A percentile compares a stretch with the other conserved stretches of the same genome.
Conservation (phyloP, 768 basidiomycete species). For the Suillus sp. region DNA sequence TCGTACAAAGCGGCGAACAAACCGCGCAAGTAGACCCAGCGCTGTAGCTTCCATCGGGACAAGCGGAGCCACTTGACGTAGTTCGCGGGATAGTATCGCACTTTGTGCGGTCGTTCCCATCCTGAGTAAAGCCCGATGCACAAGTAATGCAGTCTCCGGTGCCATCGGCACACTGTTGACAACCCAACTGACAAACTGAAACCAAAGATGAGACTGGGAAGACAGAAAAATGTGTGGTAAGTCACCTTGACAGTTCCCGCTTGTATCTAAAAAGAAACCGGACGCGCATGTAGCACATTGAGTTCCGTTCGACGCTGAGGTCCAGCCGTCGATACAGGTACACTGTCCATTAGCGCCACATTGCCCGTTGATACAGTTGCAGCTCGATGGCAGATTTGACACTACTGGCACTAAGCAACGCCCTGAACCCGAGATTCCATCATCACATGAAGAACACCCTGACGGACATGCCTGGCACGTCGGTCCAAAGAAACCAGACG, state of each 20-base stretch:
- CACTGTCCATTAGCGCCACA: conserved; percentile 74
- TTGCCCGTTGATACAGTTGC: conserved; percentile 82
- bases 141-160: conserved; percentile 76
- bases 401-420: conserved; percentile 59
- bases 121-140: conserved; percentile 66
- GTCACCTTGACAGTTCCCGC: conserved; percentile 74
- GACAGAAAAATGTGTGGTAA: conserved; percentile 12
- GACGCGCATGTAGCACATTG: conserved; percentile 72
- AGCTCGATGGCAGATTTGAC: conserved; percentile 58
- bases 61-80: conserved; percentile 54
- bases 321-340: conserved; percentile 78
- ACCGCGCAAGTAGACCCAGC: conserved; percentile 52
- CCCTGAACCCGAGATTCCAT: conserved; percentile 79
- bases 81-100: conserved; percentile 58
- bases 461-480: conserved; percentile 69
- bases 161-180: conserved; percentile 64
- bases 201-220: conserved; percentile 5
- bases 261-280: conserved; percentile 74
- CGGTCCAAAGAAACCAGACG: conserved; percentile 73
- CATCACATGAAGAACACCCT: conserved; percentile 72
- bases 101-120: conserved; percentile 64
- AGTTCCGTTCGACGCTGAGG: conserved; percentile 67
- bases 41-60: conserved; percentile 69
- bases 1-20: conserved; percentile 69
- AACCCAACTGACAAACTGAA: conserved; percentile 73